Percentiles rank a stretch among this genome's conserved stretches.
phyloP scores from a whole-genome alignment of 2,329 filamentous ascomycete genomes.

The Parasarocladium wereldwijsianum region DNA sequence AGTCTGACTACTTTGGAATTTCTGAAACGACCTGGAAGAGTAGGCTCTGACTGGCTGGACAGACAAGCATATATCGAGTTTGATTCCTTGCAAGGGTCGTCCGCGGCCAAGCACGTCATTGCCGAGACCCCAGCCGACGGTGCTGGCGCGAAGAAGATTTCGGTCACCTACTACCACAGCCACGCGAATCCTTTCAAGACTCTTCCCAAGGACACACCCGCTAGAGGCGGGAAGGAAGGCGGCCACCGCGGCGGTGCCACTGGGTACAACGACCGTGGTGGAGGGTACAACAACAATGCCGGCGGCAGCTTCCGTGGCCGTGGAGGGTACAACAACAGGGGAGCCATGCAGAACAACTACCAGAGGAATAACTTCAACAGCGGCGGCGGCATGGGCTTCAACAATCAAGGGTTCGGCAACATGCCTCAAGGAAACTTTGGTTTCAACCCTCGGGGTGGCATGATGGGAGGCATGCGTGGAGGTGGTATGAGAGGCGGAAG shows the following conservation, averaged over 20 bases:
- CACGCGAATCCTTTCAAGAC: slow-evolving; percentile 80
- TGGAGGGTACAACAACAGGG: slow-evolving; percentile 18
- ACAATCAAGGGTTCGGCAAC: slow-evolving; percentile 11
- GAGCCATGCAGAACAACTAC: slow-evolving; percentile 26
- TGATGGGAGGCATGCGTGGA: slow-evolving; percentile 29
- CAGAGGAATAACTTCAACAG: slow-evolving; percentile 28
- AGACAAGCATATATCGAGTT: slow-evolving; percentile 78
- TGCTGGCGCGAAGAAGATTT: slow-evolving; percentile 52
- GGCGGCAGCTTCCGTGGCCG: slow-evolving; percentile 37
- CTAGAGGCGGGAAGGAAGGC: slow-evolving; percentile 44
- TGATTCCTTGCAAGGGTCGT: slow-evolving; percentile 66
- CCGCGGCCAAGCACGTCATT: slow-evolving; percentile 69
- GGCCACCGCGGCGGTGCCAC: slow-evolving; percentile 37
- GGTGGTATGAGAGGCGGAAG: slow-evolving; percentile 36
- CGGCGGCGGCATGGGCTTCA: slow-evolving; percentile 24
- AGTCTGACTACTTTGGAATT: slow-evolving; percentile 14
- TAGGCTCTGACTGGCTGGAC: slow-evolving; percentile 7
- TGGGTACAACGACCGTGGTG: slow-evolving; percentile 32
- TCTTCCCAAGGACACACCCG: slow-evolving; percentile 71
- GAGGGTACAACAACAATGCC: slow-evolving; percentile 31
- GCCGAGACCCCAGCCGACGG: slow-evolving; percentile 45
- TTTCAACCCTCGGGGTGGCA: slow-evolving; percentile 27
- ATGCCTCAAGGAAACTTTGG: slow-evolving; percentile 31
- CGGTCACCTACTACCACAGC: slow-evolving; percentile 61
- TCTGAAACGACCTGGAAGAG: background rate